These are phyloP conservation scores for Zoysia japonica DNA, from an alignment of 176 grass and related monocot genomes.

Conservation along the genomic window DNA sequence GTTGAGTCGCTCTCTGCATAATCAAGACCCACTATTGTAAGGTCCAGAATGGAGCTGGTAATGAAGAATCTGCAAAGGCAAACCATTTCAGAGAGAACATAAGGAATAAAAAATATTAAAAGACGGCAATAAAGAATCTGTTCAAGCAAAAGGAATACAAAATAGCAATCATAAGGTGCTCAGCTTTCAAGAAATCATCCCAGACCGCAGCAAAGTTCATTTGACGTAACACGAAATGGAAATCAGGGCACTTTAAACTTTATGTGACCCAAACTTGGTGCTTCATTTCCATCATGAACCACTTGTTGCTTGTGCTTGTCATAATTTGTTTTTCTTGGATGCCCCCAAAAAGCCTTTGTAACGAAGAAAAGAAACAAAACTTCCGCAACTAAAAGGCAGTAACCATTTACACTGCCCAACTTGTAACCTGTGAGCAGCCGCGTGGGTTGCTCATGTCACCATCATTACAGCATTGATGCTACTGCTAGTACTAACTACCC, in stretches of 20 bases:
- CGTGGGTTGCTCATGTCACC: background rate
- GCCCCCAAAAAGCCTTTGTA: background rate
- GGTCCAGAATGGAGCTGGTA: conserved; percentile 86
- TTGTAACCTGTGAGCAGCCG: conserved; percentile 28
- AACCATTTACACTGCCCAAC: conserved; percentile 12
- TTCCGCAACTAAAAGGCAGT: conserved; percentile 8
- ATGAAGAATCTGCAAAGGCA: conserved; percentile 75
- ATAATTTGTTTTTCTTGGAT: conserved; percentile 3
- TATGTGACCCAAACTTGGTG: conserved; percentile 14
- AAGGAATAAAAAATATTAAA: background rate
- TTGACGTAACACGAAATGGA: conserved; percentile 17
- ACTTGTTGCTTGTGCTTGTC: conserved; percentile 38
- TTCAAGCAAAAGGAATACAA: background rate
- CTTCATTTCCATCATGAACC: conserved; percentile 30
- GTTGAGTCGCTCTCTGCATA: conserved; percentile 53
- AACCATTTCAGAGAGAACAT: background rate
- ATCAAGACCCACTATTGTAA: conserved; percentile 92
- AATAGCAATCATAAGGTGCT: background rate
- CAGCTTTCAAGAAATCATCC: conserved; percentile 6
- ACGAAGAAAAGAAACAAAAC: conserved; percentile 17
- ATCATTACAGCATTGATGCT: conserved; percentile 34
- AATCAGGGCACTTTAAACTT: conserved; percentile 20
- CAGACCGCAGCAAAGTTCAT: conserved; percentile 25
- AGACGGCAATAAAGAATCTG: background rate
- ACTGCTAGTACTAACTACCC: conserved; percentile 31